Conservation (phyloP, 176 grass and related monocot genomes). For the Puya raimondii region DNA sequence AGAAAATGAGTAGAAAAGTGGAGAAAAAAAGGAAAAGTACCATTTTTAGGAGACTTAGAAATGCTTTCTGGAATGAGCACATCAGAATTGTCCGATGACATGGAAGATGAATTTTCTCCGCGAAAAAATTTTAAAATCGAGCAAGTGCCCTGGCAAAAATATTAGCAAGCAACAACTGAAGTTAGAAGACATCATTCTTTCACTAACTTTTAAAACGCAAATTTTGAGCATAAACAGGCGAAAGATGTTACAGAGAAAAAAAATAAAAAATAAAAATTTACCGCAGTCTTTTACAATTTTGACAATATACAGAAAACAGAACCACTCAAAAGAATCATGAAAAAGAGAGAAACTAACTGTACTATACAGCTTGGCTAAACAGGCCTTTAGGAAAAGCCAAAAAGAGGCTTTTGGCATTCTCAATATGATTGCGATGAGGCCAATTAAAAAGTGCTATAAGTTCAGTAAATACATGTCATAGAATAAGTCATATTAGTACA, state of each 20-base stretch:
- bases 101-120: conserved; percentile 21
- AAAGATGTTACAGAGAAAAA: no score
- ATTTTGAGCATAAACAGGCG: no score
- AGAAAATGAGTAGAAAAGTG: conserved; percentile 3
- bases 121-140: conserved; percentile 78
- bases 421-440: not conserved
- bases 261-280: no score
- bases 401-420: no score
- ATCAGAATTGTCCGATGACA: conserved; percentile 17
- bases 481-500: no score
- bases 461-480: not conserved
- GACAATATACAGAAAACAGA: no score
- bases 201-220: no score
- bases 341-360: no score
- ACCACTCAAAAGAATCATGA: no score
- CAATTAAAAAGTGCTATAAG: not conserved
- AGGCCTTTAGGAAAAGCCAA: no score
- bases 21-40: conserved; percentile 3
- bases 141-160: conserved; percentile 43
- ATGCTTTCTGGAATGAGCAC: conserved; percentile 9
- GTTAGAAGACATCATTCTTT: not conserved
- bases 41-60: conserved; percentile 28
- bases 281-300: no score
- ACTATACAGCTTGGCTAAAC: no score
- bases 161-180: conserved; percentile 10